Conservation (phyloP, 257 asterid genomes). For the Solanum peruvianum region DNA sequence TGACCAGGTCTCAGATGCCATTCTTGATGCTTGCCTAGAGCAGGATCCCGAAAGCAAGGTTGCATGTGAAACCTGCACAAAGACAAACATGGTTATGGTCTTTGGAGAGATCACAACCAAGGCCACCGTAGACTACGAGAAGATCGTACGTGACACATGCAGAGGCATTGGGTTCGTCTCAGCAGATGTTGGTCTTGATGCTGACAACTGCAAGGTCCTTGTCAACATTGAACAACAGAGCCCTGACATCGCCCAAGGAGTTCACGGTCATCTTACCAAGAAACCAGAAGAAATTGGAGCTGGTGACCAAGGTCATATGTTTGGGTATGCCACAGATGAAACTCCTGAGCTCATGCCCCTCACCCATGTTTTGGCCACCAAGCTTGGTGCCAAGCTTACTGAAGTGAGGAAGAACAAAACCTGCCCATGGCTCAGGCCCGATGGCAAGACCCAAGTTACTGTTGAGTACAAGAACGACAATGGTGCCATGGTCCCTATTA, state of each 20-base stretch:
- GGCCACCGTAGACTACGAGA: slow-evolving; percentile 64
- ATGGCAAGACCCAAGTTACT: slow-evolving; percentile 85
- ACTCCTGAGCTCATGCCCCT: slow-evolving; percentile 93
- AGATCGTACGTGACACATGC: slow-evolving; percentile 79
- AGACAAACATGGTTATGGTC: slow-evolving; percentile 95
- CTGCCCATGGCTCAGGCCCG: slow-evolving; percentile 82
- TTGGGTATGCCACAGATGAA: slow-evolving; percentile 87
- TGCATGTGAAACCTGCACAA: slow-evolving; percentile 86
- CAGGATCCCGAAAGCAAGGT: slow-evolving; percentile 90
- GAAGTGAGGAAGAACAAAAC: slow-evolving; percentile 88
- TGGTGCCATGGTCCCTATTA: slow-evolving; percentile 83
- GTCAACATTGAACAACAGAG: slow-evolving; percentile 91
- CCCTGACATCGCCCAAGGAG: slow-evolving; percentile 95
- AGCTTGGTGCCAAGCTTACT: slow-evolving; percentile 88
- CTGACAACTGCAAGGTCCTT: slow-evolving; percentile 89
- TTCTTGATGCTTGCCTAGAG: slow-evolving; percentile 82
- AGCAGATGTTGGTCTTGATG: slow-evolving; percentile 87
- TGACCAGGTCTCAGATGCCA: slow-evolving; percentile 90
- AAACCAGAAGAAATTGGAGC: slow-evolving; percentile 93
- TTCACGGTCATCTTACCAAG: slow-evolving; percentile 86
- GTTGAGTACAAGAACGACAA: slow-evolving; percentile 71
- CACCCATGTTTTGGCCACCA: slow-evolving; percentile 84
- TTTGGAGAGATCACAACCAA: slow-evolving; percentile 93
- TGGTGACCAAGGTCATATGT: slow-evolving; percentile 96
- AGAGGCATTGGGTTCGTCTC: slow-evolving; percentile 75